Percentiles rank a stretch among this genome's conserved stretches.
Conservation (phyloP, 768 basidiomycete species). For the Pholiota molesta region DNA sequence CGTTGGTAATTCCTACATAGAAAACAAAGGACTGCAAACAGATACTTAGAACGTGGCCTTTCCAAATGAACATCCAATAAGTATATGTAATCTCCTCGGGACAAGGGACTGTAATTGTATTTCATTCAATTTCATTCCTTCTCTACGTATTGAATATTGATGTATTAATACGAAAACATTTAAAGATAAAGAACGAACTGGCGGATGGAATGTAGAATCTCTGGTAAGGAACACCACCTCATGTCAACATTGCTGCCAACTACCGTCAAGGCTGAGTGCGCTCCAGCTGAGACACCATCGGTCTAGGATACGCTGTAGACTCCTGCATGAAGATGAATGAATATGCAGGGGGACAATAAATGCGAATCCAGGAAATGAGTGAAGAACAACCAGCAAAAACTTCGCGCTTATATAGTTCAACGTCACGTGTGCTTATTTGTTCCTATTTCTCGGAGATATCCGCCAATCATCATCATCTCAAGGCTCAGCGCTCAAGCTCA, state of each 20-base stretch:
- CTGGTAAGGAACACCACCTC: conserved; percentile 33
- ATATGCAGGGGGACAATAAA: conserved; percentile 32
- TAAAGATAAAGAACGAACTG: not conserved
- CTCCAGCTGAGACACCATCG: conserved; percentile 29
- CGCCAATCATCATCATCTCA: not conserved
- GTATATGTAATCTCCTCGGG: no score
- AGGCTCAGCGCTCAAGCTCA: not conserved
- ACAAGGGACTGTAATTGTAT: no score
- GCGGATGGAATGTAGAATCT: conserved; percentile 20
- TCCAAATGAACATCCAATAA: no score
- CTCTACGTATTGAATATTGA: not conserved
- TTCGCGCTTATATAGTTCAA: conserved; percentile 9
- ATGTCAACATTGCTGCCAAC: conserved; percentile 23
- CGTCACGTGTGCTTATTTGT: conserved; percentile 15
- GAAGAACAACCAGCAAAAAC: conserved; percentile 18
- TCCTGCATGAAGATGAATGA: conserved; percentile 26
- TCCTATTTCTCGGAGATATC: conserved; percentile 14
- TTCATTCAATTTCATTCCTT: not conserved
- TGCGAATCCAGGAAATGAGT: conserved; percentile 30
- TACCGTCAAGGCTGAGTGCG: conserved; percentile 23
- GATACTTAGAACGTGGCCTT: no score
- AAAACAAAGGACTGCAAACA: no score
- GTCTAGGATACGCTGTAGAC: conserved; percentile 30
- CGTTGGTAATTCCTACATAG: no score
- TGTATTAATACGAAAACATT: not conserved